These are phyloP conservation scores for Piper longum DNA, from an alignment of 164 flowering plant genomes.

Conservation along the genomic window DNA sequence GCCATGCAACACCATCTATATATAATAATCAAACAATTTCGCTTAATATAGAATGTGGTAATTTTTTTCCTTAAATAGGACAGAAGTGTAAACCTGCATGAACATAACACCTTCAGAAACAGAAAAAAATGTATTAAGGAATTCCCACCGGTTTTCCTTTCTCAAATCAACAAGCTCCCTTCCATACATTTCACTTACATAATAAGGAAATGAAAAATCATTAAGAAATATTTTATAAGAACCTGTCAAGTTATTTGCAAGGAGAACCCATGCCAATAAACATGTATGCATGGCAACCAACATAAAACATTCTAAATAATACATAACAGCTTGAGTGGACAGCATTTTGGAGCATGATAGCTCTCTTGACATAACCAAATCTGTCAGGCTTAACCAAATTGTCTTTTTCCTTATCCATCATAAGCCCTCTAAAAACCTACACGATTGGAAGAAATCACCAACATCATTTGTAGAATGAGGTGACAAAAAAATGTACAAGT, in stretches of 20 bases:
- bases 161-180: slow-evolving; percentile 92
- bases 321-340: slow-evolving; percentile 83
- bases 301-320: no score
- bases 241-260: background rate
- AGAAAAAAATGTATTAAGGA: slow-evolving; percentile 86
- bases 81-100: slow-evolving; percentile 57
- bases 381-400: slow-evolving; percentile 93
- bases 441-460: background rate
- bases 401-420: slow-evolving; percentile 87
- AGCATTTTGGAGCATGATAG: slow-evolving; percentile 87
- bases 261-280: no score
- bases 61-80: background rate
- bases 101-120: slow-evolving; percentile 94
- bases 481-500: no score
- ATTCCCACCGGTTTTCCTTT: slow-evolving; percentile 82
- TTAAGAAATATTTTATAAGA: slow-evolving; percentile 6
- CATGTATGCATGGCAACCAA: no score
- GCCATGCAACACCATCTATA: no score
- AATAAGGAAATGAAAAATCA: slow-evolving; percentile 19
- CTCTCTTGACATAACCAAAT: slow-evolving; percentile 91
- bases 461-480: no score
- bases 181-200: slow-evolving; percentile 86
- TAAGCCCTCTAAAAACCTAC: slow-evolving; percentile 92
- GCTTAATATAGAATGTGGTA: background rate
- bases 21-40: background rate